A percentile compares a stretch with the other conserved stretches of the same genome.
These are phyloP conservation scores for Larix sibirica DNA, from an alignment of 83 land plant genomes.

Conservation along the genomic window DNA sequence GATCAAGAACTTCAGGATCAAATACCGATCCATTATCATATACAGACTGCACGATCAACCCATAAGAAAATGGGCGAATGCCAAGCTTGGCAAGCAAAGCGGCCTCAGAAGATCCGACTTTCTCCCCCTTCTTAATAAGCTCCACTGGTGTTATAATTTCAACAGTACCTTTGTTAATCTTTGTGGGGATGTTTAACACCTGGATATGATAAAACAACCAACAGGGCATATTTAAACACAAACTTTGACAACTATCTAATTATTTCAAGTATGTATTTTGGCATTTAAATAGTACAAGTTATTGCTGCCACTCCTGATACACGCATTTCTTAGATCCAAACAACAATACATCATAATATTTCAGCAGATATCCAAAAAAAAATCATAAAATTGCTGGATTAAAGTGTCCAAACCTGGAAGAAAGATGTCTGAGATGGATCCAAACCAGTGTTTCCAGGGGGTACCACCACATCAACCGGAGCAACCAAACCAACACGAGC, in stretches of 20 bases:
- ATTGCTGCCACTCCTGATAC: not conserved
- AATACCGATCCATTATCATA: slow-evolving; percentile 80
- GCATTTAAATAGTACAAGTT: not conserved
- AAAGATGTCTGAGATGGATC: slow-evolving; percentile 92
- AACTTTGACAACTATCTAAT: not conserved
- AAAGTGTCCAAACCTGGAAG: slow-evolving; percentile 59
- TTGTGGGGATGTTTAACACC: slow-evolving; percentile 87
- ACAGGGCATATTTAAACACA: not conserved
- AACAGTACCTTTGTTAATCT: slow-evolving; percentile 93
- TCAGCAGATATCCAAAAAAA: not conserved
- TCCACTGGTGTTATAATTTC: slow-evolving; percentile 88
- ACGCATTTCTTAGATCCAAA: not conserved
- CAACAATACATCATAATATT: not conserved
- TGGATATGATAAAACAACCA: slow-evolving; percentile 7
- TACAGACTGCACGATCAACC: slow-evolving; percentile 61
- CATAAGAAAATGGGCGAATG: slow-evolving; percentile 88
- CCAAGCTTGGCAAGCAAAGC: slow-evolving; percentile 85
- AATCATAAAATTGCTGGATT: too few relatives aligned
- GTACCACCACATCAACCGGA: slow-evolving; percentile 83
- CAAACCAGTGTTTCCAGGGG: slow-evolving; percentile 89
- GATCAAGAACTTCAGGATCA: slow-evolving; percentile 80
- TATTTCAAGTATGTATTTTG: not conserved
- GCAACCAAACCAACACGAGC: slow-evolving; percentile 89
- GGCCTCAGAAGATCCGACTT: slow-evolving; percentile 87
- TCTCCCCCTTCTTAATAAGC: slow-evolving; percentile 77